Evolutionary conservation across 2,329 filamentous ascomycete species (phyloP).

Genomic region (Hypoxylon sp.): DNA sequence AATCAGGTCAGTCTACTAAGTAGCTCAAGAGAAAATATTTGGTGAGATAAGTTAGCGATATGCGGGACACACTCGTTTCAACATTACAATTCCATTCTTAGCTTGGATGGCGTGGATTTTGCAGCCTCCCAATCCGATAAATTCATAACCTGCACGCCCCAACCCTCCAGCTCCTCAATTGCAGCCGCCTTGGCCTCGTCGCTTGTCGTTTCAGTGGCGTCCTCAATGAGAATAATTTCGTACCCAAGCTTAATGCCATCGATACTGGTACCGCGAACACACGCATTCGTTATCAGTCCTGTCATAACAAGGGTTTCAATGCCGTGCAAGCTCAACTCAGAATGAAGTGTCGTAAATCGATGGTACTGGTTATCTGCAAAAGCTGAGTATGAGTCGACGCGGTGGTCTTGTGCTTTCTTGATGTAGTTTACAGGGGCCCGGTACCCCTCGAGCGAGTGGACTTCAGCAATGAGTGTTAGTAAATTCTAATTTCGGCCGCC

Average conservation of each 20-base stretch:
- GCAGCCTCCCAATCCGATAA: slow-evolving; percentile 36
- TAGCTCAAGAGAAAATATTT: not conserved
- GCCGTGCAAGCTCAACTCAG: slow-evolving; percentile 40
- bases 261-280: slow-evolving; percentile 44
- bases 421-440: slow-evolving; percentile 43
- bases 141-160: slow-evolving; percentile 41
- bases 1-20: not conserved
- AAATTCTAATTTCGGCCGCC: not conserved
- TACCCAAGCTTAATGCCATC: slow-evolving; percentile 45
- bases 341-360: slow-evolving; percentile 44
- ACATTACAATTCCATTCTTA: slow-evolving; percentile 24
- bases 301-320: slow-evolving; percentile 44
- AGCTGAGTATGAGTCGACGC: slow-evolving; percentile 45
- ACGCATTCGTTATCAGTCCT: slow-evolving; percentile 43
- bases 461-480: not conserved
- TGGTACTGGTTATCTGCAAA: slow-evolving; percentile 47
- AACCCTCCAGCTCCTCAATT: slow-evolving; percentile 40
- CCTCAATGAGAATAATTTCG: slow-evolving; percentile 43
- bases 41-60: not conserved
- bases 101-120: slow-evolving; percentile 23
- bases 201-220: slow-evolving; percentile 40
- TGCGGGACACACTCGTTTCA: not conserved
- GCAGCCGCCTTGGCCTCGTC: slow-evolving; percentile 40
- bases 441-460: slow-evolving; percentile 44
- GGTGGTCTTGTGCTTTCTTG: slow-evolving; percentile 47